These are phyloP conservation scores for Fusarium sp. DNA, from an alignment of 2,329 filamentous ascomycete species.

Conservation along the genomic window DNA sequence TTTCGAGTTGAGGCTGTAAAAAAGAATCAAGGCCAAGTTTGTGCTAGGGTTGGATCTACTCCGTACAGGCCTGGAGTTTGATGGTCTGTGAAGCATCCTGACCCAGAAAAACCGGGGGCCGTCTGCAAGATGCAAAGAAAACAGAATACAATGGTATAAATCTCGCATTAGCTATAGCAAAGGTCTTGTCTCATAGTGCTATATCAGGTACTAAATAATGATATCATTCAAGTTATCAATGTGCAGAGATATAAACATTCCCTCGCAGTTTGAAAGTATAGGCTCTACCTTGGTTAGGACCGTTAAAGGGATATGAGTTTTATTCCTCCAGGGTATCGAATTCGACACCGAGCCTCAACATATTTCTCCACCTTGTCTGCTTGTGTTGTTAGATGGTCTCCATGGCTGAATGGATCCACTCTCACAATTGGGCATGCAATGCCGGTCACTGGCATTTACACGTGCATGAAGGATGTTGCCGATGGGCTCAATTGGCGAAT, in stretches of 20 bases:
- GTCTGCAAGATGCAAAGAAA: background rate
- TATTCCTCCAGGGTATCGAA: background rate
- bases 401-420: constrained; percentile 8
- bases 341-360: constrained; percentile 13
- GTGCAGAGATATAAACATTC: background rate
- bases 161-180: background rate
- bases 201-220: background rate
- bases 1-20: background rate
- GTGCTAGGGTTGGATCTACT: constrained; percentile 1
- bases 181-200: too few relatives aligned
- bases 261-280: background rate
- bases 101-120: background rate
- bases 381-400: background rate
- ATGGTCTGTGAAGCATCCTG: background rate
- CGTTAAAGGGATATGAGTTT: background rate
- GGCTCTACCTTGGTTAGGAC: too few relatives aligned
- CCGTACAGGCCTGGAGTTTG: background rate
- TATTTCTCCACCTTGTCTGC: constrained; percentile 2
- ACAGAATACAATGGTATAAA: background rate
- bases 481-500: background rate
- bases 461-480: background rate
- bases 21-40: background rate
- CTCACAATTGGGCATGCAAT: background rate
- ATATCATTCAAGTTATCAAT: background rate
- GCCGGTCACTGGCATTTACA: background rate